These are phyloP conservation scores for Mantamonas sphyraenae DNA, from an alignment of 78 protist genomes.

Conservation along the genomic window DNA sequence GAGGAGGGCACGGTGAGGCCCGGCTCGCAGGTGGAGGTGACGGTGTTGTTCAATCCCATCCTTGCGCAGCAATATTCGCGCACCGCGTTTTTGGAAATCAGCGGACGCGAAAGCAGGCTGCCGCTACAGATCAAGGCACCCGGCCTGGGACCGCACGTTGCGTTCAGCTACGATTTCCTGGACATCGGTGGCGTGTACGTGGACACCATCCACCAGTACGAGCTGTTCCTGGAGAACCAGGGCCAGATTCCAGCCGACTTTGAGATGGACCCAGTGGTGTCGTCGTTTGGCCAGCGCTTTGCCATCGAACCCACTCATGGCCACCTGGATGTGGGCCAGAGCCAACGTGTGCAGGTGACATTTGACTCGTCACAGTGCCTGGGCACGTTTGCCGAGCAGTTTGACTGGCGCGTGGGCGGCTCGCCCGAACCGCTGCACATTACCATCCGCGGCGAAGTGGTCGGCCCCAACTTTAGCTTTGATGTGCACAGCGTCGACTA, in stretches of 20 bases:
- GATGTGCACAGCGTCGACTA: slow-evolving; percentile 32
- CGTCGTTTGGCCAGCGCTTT: slow-evolving; percentile 13
- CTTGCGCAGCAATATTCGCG: neutral
- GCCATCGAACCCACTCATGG: slow-evolving; percentile 25
- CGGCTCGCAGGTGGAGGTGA: neutral
- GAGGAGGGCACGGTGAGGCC: slow-evolving; percentile 37
- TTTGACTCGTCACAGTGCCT: slow-evolving; percentile 15
- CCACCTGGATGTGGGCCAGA: slow-evolving; percentile 17
- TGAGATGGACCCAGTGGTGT: neutral
- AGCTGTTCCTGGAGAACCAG: slow-evolving; percentile 17
- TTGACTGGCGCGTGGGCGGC: slow-evolving; percentile 18
- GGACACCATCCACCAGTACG: slow-evolving; percentile 29
- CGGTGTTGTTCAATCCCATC: slow-evolving; percentile 30
- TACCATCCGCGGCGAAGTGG: slow-evolving; percentile 8
- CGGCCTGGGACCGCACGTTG: slow-evolving; percentile 45
- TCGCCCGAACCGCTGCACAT: neutral
- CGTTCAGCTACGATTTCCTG: slow-evolving; percentile 18
- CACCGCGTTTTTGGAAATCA: slow-evolving; percentile 33
- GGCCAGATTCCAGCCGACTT: slow-evolving; percentile 39
- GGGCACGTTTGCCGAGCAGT: slow-evolving; percentile 25
- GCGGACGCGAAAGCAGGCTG: slow-evolving; percentile 35
- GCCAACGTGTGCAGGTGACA: slow-evolving; percentile 8
- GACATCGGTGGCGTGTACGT: slow-evolving; percentile 60
- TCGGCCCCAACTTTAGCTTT: slow-evolving; percentile 60
- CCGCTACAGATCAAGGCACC: slow-evolving; percentile 36